These are phyloP conservation scores for Stephania japonica DNA, from an alignment of 164 flowering plant genomes.

Conservation along the genomic window DNA sequence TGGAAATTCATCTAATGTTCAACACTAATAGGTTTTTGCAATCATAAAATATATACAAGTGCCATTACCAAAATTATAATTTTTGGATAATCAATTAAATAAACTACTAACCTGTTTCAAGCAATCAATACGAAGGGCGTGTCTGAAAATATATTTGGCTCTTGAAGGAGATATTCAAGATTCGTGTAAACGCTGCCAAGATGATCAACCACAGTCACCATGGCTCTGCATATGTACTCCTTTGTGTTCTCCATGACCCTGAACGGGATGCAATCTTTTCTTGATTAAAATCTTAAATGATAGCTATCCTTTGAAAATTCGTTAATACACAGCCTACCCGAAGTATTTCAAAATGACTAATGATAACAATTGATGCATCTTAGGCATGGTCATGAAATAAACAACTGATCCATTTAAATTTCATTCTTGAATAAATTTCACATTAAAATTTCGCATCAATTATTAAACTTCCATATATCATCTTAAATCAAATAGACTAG, in stretches of 20 bases:
- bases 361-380: too few species aligned
- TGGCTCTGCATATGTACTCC: conserved; percentile 65
- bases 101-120: conserved; percentile 47
- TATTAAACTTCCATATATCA: too few species aligned
- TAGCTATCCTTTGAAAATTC: too few species aligned
- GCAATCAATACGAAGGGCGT: conserved; percentile 47
- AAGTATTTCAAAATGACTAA: too few species aligned
- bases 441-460: too few species aligned
- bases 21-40: background rate
- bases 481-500: too few species aligned
- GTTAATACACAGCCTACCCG: too few species aligned
- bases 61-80: background rate
- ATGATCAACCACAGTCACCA: conserved; percentile 77
- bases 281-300: too few species aligned
- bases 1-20: background rate
- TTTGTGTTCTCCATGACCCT: conserved; percentile 62
- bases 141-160: conserved; percentile 24
- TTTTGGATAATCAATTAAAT: background rate
- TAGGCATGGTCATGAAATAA: too few species aligned
- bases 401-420: too few species aligned
- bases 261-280: conserved; percentile 10
- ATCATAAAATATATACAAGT: background rate
- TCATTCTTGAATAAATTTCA: too few species aligned
- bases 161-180: conserved; percentile 33
- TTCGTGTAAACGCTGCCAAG: conserved; percentile 62